Conservation (phyloP, 352 stramenopile species). For the Phytophthora ohioensis region DNA sequence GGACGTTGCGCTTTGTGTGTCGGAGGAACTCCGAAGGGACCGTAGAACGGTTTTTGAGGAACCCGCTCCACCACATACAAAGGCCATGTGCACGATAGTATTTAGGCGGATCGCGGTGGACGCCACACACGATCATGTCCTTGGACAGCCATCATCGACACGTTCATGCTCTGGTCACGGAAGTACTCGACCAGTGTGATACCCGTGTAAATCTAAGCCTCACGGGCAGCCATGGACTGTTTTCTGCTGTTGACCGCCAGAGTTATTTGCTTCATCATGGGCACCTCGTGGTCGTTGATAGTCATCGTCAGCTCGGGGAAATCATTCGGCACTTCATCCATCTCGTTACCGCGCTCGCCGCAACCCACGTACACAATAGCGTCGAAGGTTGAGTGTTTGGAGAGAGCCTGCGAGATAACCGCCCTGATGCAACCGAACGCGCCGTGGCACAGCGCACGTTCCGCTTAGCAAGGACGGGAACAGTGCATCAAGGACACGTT, state of each 20-base stretch:
- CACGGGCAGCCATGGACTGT: slow-evolving; percentile 99
- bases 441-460: slow-evolving; percentile 98
- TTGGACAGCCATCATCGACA: no score
- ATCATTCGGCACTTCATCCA: slow-evolving; percentile 98
- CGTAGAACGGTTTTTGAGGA: no score
- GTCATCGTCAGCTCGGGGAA: slow-evolving; percentile 99
- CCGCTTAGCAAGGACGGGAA: slow-evolving; percentile 99
- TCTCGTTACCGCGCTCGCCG: slow-evolving; percentile 99
- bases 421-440: slow-evolving; percentile 99
- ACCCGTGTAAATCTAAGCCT: slow-evolving; percentile 99
- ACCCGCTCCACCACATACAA: no score
- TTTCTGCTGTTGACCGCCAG: slow-evolving; percentile 99
- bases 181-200: slow-evolving; percentile 99
- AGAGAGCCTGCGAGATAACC: slow-evolving; percentile 99
- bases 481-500: slow-evolving; percentile 99
- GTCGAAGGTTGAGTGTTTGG: slow-evolving; percentile 99
- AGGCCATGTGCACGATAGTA: no score
- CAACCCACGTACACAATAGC: slow-evolving; percentile 99
- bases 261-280: slow-evolving; percentile 99
- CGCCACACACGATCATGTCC: no score
- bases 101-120: no score
- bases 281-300: slow-evolving; percentile 96
- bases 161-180: no score
- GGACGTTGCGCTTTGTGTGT: no score
- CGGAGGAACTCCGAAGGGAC: no score